phyloP scores from a whole-genome alignment of 2,329 filamentous ascomycete species.

The Calonectria pteridis region DNA sequence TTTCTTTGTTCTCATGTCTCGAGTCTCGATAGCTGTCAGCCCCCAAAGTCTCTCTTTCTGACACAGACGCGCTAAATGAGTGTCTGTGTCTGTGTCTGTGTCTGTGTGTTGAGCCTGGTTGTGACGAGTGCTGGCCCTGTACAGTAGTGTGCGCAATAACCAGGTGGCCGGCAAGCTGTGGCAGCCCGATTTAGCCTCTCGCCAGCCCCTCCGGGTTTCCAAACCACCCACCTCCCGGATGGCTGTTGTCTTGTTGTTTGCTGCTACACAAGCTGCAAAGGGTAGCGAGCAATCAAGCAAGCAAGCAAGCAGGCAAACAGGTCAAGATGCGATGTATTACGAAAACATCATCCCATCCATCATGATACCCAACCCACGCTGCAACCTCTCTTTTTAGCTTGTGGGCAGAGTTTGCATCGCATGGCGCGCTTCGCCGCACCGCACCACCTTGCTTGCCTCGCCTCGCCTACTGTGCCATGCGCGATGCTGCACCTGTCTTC shows the following conservation, averaged over 20 bases:
- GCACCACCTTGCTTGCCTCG: slow-evolving; percentile 15
- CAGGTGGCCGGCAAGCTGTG: slow-evolving; percentile 3
- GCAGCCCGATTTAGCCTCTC: slow-evolving; percentile 1
- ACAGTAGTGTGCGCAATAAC: slow-evolving; percentile 5
- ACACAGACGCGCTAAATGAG: slow-evolving; percentile 9
- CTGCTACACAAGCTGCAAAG: neutral
- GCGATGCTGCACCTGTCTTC: slow-evolving; percentile 10
- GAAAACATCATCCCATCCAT: slow-evolving; percentile 19
- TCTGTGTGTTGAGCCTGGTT: slow-evolving; percentile 2
- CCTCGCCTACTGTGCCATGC: neutral
- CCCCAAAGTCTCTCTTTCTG: slow-evolving; percentile 16
- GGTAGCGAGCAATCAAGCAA: neutral
- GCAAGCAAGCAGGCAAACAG: neutral
- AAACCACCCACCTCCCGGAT: neutral
- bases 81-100: neutral
- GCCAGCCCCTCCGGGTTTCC: slow-evolving; percentile 16
- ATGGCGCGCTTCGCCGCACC: slow-evolving; percentile 20
- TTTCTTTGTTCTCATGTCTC: slow-evolving; percentile 8
- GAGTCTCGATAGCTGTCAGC: slow-evolving; percentile 9
- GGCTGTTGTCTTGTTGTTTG: neutral
- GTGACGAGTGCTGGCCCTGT: neutral
- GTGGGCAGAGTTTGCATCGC: slow-evolving; percentile 13
- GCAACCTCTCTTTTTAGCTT: slow-evolving; percentile 19
- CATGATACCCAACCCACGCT: slow-evolving; percentile 30
- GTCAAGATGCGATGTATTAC: slow-evolving; percentile 2